Evolutionary conservation across 1,284 basidiomycete genomes (phyloP), one percentile per base, ranked within the genome.

Genomic region (Phellopilus nigrolimitatus): DNA sequence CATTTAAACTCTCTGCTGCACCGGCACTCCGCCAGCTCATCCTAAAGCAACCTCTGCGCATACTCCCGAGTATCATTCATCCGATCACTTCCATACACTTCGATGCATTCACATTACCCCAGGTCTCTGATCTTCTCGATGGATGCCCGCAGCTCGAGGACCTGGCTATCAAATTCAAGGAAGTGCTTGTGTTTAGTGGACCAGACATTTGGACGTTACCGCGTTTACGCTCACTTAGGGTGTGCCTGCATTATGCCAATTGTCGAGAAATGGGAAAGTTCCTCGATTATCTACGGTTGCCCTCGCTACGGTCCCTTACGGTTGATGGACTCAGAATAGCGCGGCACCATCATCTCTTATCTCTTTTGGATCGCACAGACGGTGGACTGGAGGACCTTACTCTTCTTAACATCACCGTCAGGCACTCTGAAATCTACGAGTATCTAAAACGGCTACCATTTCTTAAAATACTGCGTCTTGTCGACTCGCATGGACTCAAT

Each of bases 91-190:
- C 49, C 19, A 33, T 51, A 3, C 40, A 51, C 7, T 51, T 51
- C 19, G 40, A 51, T 27, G 49, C 49, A 1, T 51, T 51, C 30
- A 37, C 49, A 2, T 43, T 40, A 9, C 36, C 33, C 15, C 49
- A 51, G 36, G 33, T 51, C 31, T 30, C 41, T 38, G 49, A 44
- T 27, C 49, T 51, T 8, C 45, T 51, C 27, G 37, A 44, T 17
- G 45, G 45, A 12, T 53, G 51, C 22, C 40, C 45, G 17, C 28
- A 42, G n/a, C 51, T 53, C 13, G 51, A 48, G 38, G 51, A 47
- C 10, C 28, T 53, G 31, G 30, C 31, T 15, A 48, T 53, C 13
- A 24, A 28, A 12, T 53, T 53, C 46, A 47, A 21, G 25, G 8
- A 24, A 25, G 45, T 36, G 34, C 17, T 51, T 12, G n/a, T 38